These are phyloP conservation scores for Fusarium mangiferae DNA, from an alignment of 2,329 filamentous ascomycete species.

Conservation along the genomic window DNA sequence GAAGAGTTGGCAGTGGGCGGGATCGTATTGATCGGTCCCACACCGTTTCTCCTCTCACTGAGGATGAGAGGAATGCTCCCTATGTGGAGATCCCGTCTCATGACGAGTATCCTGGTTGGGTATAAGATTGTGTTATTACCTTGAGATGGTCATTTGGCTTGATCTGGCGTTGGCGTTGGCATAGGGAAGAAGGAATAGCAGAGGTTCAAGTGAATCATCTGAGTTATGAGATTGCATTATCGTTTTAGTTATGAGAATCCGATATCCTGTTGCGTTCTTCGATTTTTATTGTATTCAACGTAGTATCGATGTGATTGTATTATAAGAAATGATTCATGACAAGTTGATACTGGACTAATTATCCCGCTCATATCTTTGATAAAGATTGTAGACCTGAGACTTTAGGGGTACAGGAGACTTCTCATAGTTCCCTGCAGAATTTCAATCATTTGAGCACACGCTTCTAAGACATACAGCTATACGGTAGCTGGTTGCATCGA, in stretches of 20 bases:
- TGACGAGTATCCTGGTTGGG: neutral
- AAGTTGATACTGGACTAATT: neutral
- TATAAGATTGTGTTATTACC: neutral
- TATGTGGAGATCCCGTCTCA: neutral
- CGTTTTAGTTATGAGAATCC: neutral
- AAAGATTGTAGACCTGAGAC: neutral
- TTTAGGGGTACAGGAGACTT: neutral
- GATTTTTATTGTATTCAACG: neutral
- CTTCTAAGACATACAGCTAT: neutral
- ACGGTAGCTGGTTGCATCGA: neutral
- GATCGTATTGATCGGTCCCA: neutral
- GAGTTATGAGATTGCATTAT: neutral
- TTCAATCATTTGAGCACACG: neutral
- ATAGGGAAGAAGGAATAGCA: neutral
- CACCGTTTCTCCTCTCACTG: conserved; percentile 15
- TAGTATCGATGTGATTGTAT: neutral
- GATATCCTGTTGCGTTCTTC: neutral
- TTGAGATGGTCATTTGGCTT: neutral
- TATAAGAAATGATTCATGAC: neutral
- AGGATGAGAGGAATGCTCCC: neutral
- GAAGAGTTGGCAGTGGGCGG: neutral
- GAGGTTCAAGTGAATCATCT: neutral
- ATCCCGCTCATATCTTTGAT: neutral
- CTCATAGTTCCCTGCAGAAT: neutral
- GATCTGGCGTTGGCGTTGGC: neutral